Percentiles rank a stretch among this genome's conserved stretches.
phyloP scores from a whole-genome alignment of 1,284 basidiomycete species.

The Leccinum subrobustum region DNA sequence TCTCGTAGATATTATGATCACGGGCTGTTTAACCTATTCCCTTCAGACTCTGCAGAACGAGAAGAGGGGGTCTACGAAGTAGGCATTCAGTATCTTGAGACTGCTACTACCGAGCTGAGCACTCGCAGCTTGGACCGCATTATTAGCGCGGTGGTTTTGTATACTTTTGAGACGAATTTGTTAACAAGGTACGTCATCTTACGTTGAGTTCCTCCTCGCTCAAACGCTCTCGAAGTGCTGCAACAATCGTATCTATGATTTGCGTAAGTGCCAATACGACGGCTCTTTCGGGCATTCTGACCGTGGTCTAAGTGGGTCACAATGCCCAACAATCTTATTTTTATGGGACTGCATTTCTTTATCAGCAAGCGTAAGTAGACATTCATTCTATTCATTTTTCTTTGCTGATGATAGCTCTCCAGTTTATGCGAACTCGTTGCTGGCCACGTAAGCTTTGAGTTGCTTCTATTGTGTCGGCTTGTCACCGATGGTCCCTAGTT shows the following conservation, averaged over 20 bases:
- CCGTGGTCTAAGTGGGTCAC: conserved; percentile 41
- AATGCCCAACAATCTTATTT: conserved; percentile 48
- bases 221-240: conserved; percentile 33
- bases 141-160: conserved; percentile 48
- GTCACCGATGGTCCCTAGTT: conserved; percentile 8
- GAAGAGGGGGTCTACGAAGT: conserved; percentile 33
- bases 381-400: neutral
- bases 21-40: conserved; percentile 44
- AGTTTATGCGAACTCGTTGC: conserved; percentile 36
- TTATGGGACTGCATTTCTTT: conserved; percentile 50
- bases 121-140: conserved; percentile 44
- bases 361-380: conserved; percentile 45
- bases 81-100: neutral
- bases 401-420: neutral
- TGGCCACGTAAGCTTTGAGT: conserved; percentile 31
- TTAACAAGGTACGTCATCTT: conserved; percentile 42
- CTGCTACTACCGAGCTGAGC: neutral
- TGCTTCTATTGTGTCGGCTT: neutral
- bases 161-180: conserved; percentile 52
- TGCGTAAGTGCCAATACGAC: conserved; percentile 38
- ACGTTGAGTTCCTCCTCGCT: neutral
- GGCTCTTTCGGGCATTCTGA: conserved; percentile 22
- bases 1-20: conserved; percentile 48
- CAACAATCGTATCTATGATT: conserved; percentile 47
- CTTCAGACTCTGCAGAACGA: conserved; percentile 39